Percentiles rank a stretch among this genome's conserved stretches.
phyloP scores from a whole-genome alignment of 495 filamentous ascomycete genomes.

The Astrocystis sublimbata region DNA sequence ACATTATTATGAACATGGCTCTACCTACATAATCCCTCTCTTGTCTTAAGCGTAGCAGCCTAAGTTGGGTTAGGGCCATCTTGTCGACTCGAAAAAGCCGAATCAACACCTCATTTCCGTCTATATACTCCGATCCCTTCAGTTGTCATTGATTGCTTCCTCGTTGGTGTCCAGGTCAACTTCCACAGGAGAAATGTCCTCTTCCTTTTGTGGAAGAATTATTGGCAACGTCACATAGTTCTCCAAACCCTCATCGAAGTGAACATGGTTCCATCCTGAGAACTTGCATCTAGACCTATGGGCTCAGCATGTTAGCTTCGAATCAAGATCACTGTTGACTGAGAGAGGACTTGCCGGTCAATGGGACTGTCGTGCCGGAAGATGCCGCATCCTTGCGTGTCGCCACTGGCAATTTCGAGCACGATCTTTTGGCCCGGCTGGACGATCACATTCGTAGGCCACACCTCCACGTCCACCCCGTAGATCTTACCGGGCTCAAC shows the following conservation, averaged over 20 bases:
- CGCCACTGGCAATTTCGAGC: conserved; percentile 59
- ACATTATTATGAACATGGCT: too few species aligned
- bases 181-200: too few species aligned
- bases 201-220: conserved; percentile 45
- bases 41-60: too few species aligned
- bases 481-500: conserved; percentile 61
- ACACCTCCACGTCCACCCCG: conserved; percentile 64
- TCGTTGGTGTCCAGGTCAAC: too few species aligned
- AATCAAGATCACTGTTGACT: not conserved
- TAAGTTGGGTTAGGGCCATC: too few species aligned
- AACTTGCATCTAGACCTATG: conserved; percentile 47
- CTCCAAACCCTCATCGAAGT: conserved; percentile 51
- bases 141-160: too few species aligned
- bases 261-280: conserved; percentile 54
- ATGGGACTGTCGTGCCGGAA: conserved; percentile 54
- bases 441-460: conserved; percentile 68
- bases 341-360: conserved; percentile 29
- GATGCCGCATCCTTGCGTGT: conserved; percentile 62
- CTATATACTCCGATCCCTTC: not conserved
- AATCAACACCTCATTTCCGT: not conserved
- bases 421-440: conserved; percentile 54
- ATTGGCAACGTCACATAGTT: conserved; percentile 60
- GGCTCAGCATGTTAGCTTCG: not conserved
- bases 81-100: not conserved
- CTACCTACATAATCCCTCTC: too few species aligned